phyloP scores from a whole-genome alignment of 805 yeast genomes.

The Wickerhamiella musiphila region DNA sequence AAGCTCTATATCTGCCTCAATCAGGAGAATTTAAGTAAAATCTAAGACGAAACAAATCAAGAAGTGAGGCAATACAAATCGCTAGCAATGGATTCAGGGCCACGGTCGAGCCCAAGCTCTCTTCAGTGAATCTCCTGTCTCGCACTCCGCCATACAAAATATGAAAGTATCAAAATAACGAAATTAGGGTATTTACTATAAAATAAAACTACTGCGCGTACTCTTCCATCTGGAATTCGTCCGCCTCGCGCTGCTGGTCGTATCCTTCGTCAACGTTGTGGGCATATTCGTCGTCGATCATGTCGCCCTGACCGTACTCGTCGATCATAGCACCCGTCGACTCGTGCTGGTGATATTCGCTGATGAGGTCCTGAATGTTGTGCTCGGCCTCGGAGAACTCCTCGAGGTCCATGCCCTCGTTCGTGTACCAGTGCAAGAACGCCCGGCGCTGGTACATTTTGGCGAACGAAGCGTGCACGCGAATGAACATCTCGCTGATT shows the following conservation, averaged over 20 bases:
- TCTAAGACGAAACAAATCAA: no score
- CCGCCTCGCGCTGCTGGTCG: no score
- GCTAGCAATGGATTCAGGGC: no score
- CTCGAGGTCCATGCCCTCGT: constrained; percentile 92
- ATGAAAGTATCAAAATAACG: background rate
- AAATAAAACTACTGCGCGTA: background rate
- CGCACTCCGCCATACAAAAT: no score
- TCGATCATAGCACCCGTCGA: no score
- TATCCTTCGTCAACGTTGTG: constrained; percentile 6
- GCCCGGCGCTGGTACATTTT: constrained; percentile 91
- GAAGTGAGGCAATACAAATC: no score
- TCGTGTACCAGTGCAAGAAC: constrained; percentile 89
- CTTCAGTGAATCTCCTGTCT: no score
- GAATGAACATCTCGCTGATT: constrained; percentile 75
- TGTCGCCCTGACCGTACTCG: constrained; percentile 77
- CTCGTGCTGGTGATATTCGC: constrained; percentile 84
- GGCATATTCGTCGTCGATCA: constrained; percentile 30
- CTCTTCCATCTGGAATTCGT: no score
- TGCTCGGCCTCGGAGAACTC: constrained; percentile 91
- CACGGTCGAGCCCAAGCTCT: no score
- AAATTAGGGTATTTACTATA: background rate
- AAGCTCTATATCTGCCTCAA: no score
- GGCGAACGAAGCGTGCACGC: constrained; percentile 77
- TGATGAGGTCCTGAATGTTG: constrained; percentile 73
- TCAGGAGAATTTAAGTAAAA: no score